Evolutionary conservation across 306 rosid species (phyloP).

Genomic region (Trichosanthes cucumerina): DNA sequence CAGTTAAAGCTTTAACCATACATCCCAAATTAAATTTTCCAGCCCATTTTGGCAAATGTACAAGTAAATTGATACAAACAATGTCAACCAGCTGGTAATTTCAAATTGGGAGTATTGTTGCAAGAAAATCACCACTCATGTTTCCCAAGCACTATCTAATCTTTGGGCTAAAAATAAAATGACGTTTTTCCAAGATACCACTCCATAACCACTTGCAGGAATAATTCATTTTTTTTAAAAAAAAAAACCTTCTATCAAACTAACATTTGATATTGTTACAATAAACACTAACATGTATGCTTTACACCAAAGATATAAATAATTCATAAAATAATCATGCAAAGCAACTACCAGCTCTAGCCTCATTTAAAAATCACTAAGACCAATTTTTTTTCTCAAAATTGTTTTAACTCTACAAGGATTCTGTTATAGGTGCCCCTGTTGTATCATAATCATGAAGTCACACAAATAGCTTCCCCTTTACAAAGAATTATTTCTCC

Average conservation of each 20-base stretch:
- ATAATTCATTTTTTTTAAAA: no score
- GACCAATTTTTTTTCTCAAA: background rate
- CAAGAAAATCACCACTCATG: background rate
- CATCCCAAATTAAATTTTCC: conserved; percentile 15
- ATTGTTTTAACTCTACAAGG: conserved; percentile 3
- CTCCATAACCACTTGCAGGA: background rate
- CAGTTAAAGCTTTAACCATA: conserved; percentile 5
- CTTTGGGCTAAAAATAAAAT: background rate
- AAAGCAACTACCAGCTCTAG: background rate
- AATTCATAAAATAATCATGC: background rate
- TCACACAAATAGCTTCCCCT: background rate
- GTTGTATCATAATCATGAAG: background rate
- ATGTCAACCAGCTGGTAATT: background rate
- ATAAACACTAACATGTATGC: background rate
- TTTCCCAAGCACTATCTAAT: background rate
- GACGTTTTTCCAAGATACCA: background rate
- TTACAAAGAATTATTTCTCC: background rate
- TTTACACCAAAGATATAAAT: background rate
- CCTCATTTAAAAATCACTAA: background rate
- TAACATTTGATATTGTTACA: background rate
- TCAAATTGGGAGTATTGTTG: background rate
- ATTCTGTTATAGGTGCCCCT: background rate
- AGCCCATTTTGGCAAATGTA: conserved; percentile 1
- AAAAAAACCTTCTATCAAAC: background rate
- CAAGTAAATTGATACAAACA: background rate